A percentile compares a stretch with the other conserved stretches of the same genome.
Conservation (phyloP, 495 filamentous ascomycete species). For the Choiromyces venosus region DNA sequence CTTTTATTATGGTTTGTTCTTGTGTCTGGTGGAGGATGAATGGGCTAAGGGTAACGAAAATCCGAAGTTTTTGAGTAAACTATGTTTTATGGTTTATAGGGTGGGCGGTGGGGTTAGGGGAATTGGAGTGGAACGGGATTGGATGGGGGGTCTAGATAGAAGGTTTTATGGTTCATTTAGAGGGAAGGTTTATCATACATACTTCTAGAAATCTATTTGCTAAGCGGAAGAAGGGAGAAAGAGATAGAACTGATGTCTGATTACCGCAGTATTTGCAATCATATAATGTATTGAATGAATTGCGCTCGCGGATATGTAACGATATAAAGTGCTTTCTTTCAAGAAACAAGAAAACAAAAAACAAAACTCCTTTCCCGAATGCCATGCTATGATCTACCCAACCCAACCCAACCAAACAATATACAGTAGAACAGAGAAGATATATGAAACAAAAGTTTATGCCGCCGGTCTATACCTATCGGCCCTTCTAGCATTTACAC, state of each 20-base stretch:
- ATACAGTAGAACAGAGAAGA: background rate
- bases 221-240: background rate
- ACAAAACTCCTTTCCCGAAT: background rate
- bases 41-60: constrained; percentile 14
- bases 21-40: background rate
- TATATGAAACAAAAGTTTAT: background rate
- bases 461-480: background rate
- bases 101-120: background rate
- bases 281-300: background rate
- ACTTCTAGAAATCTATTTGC: background rate
- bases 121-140: background rate
- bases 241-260: background rate
- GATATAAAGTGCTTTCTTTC: background rate
- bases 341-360: background rate
- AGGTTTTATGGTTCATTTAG: background rate
- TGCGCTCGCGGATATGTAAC: background rate
- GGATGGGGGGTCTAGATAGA: background rate
- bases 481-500: background rate
- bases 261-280: background rate
- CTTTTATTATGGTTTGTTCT: background rate
- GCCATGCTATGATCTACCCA: background rate
- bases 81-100: background rate
- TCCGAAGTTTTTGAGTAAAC: background rate
- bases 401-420: background rate
- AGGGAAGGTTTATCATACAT: background rate